phyloP scores from a whole-genome alignment of 805 yeast genomes.

The Candida hispaniensis region DNA sequence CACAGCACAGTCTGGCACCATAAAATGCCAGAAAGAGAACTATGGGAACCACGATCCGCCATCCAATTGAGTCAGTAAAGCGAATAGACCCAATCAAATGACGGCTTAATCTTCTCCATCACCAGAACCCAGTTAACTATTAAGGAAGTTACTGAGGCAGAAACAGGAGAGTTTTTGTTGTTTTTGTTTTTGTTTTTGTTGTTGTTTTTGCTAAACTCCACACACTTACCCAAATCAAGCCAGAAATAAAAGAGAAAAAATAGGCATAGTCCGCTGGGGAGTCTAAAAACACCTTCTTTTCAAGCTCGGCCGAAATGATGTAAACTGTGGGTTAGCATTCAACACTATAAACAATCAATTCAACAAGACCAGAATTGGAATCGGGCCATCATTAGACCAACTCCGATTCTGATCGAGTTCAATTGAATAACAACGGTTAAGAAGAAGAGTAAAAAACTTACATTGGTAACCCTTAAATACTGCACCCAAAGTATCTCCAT shows the following conservation, averaged over 20 bases:
- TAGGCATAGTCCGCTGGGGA: not conserved
- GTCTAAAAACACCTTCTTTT: no score
- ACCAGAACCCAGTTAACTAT: not conserved
- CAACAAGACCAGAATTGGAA: no score
- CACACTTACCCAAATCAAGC: not conserved
- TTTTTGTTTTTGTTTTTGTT: not conserved
- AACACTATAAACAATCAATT: no score
- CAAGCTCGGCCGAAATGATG: no score
- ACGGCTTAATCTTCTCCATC: constrained; percentile 1
- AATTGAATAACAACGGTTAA: no score
- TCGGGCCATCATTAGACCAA: no score
- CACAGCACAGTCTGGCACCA: no score
- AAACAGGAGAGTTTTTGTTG: not conserved
- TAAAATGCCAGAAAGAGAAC: not conserved
- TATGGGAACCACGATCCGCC: no score
- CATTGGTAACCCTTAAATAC: constrained; percentile 7
- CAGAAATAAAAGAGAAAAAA: not conserved
- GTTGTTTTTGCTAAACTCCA: not conserved
- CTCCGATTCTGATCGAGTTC: no score
- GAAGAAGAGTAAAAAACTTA: not conserved
- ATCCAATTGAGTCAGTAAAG: not conserved
- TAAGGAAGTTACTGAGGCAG: not conserved
- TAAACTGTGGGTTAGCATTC: no score
- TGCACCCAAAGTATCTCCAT: constrained; percentile 6
- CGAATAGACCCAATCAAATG: not conserved